Conservation (phyloP, 2,329 filamentous ascomycete species). For the Colletotrichum cordylinicola region DNA sequence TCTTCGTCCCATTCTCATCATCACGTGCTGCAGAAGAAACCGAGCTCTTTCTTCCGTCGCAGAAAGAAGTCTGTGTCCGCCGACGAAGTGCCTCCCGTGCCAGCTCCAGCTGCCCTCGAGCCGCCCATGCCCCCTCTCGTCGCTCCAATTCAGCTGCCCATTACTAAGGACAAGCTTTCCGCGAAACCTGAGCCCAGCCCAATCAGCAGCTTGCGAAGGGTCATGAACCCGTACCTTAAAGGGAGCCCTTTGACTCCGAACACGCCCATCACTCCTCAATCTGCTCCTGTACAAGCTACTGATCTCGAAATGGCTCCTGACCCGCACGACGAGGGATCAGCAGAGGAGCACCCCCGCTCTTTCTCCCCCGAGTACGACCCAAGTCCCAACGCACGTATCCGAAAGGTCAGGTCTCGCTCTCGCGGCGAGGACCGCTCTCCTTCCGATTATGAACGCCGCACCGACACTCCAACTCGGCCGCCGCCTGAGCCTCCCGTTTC, state of each 20-base stretch:
- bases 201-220: constrained; percentile 80
- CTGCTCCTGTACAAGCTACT: neutral
- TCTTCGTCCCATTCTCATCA: constrained; percentile 50
- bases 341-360: constrained; percentile 52
- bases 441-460: constrained; percentile 8
- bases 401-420: constrained; percentile 60
- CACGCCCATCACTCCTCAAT: constrained; percentile 2
- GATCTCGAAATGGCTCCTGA: constrained; percentile 6
- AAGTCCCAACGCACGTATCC: constrained; percentile 73
- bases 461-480: constrained; percentile 41
- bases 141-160: constrained; percentile 36
- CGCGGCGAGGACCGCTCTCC: constrained; percentile 25
- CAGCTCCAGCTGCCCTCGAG: constrained; percentile 42
- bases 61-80: constrained; percentile 77
- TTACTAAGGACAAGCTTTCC: constrained; percentile 33
- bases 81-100: constrained; percentile 71
- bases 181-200: constrained; percentile 60
- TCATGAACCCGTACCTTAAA: constrained; percentile 84
- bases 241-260: constrained; percentile 29
- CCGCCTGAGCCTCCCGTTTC: constrained; percentile 35
- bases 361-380: constrained; percentile 81
- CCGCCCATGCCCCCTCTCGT: constrained; percentile 42
- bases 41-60: constrained; percentile 91
- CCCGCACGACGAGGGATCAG: neutral
- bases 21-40: constrained; percentile 79